Evolutionary conservation across 352 stramenopile genomes (phyloP).

Genomic region (Pythium phragmiticola): DNA sequence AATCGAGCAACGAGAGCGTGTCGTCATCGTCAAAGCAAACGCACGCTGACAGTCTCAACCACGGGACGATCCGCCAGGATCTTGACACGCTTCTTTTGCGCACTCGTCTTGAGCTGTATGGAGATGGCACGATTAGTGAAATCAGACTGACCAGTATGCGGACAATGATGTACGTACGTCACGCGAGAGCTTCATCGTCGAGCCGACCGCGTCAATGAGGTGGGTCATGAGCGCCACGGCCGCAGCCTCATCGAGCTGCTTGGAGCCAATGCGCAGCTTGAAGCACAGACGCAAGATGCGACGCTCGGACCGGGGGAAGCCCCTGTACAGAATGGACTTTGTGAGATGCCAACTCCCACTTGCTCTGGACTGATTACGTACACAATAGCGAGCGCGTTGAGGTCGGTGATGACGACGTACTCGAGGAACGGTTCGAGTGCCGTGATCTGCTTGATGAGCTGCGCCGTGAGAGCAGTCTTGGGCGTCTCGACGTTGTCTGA

Average conservation of each 20-base stretch:
- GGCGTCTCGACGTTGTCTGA: slow-evolving; percentile 66
- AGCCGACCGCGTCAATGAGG: slow-evolving; percentile 62
- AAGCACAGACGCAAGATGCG: slow-evolving; percentile 60
- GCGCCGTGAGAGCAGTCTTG: slow-evolving; percentile 53
- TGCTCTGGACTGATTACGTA: slow-evolving; percentile 14
- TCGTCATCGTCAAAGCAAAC: background rate
- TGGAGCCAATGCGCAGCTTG: slow-evolving; percentile 59
- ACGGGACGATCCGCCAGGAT: slow-evolving; percentile 46
- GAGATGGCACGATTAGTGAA: background rate
- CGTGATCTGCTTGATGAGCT: slow-evolving; percentile 52
- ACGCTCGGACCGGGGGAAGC: slow-evolving; percentile 65
- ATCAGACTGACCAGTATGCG: background rate
- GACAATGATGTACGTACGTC: slow-evolving; percentile 41
- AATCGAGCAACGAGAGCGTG: background rate
- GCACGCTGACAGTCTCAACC: slow-evolving; percentile 4
- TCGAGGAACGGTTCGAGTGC: slow-evolving; percentile 70
- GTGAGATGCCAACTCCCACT: background rate
- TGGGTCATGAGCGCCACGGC: slow-evolving; percentile 46
- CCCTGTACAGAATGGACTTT: slow-evolving; percentile 28
- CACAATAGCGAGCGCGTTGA: slow-evolving; percentile 64
- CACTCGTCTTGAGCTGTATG: slow-evolving; percentile 61
- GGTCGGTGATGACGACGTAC: slow-evolving; percentile 77
- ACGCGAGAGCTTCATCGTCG: slow-evolving; percentile 73
- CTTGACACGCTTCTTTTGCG: slow-evolving; percentile 74
- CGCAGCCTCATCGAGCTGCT: slow-evolving; percentile 54